Evolutionary conservation across 306 rosid genomes (phyloP).

Genomic region (Cicer cuneatum): DNA sequence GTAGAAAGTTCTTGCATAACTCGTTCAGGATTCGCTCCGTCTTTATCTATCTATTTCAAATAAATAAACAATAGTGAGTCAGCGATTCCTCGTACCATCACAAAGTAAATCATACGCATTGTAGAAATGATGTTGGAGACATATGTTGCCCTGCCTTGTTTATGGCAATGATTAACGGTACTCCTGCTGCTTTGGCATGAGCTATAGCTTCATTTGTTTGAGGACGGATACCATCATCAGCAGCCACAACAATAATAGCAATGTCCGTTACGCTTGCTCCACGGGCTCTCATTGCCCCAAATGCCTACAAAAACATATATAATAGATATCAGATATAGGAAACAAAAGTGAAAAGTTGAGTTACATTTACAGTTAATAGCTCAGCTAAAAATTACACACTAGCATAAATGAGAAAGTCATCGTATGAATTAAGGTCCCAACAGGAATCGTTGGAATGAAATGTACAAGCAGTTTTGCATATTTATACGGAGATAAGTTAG

Average conservation of each 20-base stretch:
- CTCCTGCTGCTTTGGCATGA: constrained; percentile 98
- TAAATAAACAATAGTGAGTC: constrained; percentile 26
- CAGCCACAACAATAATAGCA: constrained; percentile 94
- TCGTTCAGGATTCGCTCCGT: constrained; percentile 93
- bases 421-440: constrained; percentile 23
- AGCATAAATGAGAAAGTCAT: constrained; percentile 33
- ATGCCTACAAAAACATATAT: constrained; percentile 71
- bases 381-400: constrained; percentile 30
- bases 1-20: constrained; percentile 98
- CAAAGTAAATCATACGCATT: constrained; percentile 38
- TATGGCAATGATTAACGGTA: constrained; percentile 88
- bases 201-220: constrained; percentile 99
- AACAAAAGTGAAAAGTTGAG: constrained; percentile 40
- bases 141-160: constrained; percentile 72
- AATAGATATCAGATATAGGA: constrained; percentile 49
- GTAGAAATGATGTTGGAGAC: constrained; percentile 24
- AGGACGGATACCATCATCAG: constrained; percentile 98
- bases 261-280: constrained; percentile 99
- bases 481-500: neutral
- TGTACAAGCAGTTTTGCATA: constrained; percentile 30
- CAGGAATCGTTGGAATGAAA: constrained; percentile 35
- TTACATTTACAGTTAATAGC: constrained; percentile 37
- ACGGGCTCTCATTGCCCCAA: constrained; percentile 99
- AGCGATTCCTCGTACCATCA: constrained; percentile 43
- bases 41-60: constrained; percentile 83